Conservation (phyloP, 2,329 filamentous ascomycete species). For the Nemania serpens region DNA sequence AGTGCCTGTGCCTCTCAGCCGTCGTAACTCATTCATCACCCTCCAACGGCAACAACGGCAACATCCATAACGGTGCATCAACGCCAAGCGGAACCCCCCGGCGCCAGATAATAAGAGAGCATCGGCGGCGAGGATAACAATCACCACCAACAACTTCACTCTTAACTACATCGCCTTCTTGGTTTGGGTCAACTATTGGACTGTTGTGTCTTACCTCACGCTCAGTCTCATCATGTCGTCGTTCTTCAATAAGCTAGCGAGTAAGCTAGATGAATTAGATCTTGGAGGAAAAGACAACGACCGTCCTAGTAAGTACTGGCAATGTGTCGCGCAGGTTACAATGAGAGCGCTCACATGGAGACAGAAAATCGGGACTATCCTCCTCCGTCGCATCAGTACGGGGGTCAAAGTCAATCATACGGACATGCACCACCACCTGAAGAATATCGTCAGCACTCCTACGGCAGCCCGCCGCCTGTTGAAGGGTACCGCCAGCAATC, state of each 20-base stretch:
- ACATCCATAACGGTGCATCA: not conserved
- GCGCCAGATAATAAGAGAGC: conserved; percentile 1
- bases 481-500: conserved; percentile 3
- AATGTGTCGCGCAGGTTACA: not conserved
- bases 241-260: conserved; percentile 39
- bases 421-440: conserved; percentile 1
- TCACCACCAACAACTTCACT: not conserved
- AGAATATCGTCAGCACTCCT: conserved; percentile 18
- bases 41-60: not conserved
- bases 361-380: conserved; percentile 34
- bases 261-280: conserved; percentile 40
- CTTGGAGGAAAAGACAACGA: conserved; percentile 36
- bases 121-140: not conserved
- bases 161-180: not conserved
- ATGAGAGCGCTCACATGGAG: conserved; percentile 2
- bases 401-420: conserved; percentile 15
- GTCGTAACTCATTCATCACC: not conserved
- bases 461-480: conserved; percentile 4
- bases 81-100: not conserved
- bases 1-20: not conserved
- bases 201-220: not conserved
- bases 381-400: conserved; percentile 34
- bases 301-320: conserved; percentile 27
- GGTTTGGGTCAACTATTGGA: too few relatives aligned
- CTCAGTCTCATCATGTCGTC: conserved; percentile 32